Base-by-base conservation (phyloP, 441 rosid species). In the Euphorbia schlechtendalii region DNA sequence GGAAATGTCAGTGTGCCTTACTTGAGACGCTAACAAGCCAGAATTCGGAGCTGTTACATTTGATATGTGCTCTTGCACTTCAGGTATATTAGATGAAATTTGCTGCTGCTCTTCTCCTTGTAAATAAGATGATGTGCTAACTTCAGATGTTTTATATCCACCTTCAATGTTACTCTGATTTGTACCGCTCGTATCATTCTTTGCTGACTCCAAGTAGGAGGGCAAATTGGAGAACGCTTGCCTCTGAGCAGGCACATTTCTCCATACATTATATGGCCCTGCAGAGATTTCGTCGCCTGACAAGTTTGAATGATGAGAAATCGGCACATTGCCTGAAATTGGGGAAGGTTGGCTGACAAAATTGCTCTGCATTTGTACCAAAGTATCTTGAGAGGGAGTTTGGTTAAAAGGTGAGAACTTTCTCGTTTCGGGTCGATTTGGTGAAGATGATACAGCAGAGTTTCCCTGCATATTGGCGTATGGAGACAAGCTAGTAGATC, bases 211-310 rank as follows among this genome's bases (percentile, higher is more conserved):
- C 51, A 40, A 18, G 32, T 84, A 71, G 56, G 77, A 61, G 55
- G 79, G 56, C 15, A 41, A 67, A 67, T 25, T 70, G 51, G 70
- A 51, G 34, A 54, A 68, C 46, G 68, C 58, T 73, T 75, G 77
- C 62, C 63, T 71, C 70, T 69, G 82, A 70, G 73, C 63, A 21
- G 83, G 82, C 32, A 72, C 73, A 72, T 74, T 76, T 67, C 71
- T 77, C 87, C 85, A 81, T 45, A 78, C 77, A 69, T 80, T 79
- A 27, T 75, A 77, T 13, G 76, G 83, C 66, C 68, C 73, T 66
- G 70, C 76, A 15, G 76, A 80, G 67, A 65, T 62, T 34, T 73
- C 78, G 80, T 59, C 63, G 61, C 76, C 65, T 55, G 81, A n/a
- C 56, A 60, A 66, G 58, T 65, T 64, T 32, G 69, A 70, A 34